Evolutionary conservation across 257 asterid species (phyloP).

Genomic region (Ajuga chamaepitys): DNA sequence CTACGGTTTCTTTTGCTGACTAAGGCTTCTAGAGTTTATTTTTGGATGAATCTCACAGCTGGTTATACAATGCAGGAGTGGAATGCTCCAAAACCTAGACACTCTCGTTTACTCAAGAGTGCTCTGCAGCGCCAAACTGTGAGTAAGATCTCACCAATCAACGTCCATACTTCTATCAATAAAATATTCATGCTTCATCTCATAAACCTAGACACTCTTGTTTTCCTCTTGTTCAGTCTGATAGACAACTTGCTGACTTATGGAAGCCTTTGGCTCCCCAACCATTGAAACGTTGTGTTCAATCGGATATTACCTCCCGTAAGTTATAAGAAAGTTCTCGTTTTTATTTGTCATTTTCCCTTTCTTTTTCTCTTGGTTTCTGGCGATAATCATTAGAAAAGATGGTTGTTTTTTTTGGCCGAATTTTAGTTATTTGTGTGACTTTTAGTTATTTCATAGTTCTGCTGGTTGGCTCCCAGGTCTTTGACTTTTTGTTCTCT

Average conservation of each 20-base stretch:
- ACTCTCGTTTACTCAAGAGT: slow-evolving; percentile 68
- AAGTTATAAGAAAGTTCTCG: slow-evolving; percentile 31
- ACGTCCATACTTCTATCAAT: neutral
- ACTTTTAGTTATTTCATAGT: too few relatives aligned
- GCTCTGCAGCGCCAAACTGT: slow-evolving; percentile 74
- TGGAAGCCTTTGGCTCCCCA: slow-evolving; percentile 76
- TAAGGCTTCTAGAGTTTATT: neutral
- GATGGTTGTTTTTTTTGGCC: neutral
- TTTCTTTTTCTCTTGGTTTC: neutral
- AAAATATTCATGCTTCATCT: neutral
- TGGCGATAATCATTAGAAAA: neutral
- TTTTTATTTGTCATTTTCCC: too few relatives aligned
- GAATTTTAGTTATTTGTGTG: neutral
- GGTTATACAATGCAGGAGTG: slow-evolving; percentile 48
- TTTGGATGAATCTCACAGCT: slow-evolving; percentile 1
- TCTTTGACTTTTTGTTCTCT: neutral
- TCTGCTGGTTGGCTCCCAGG: too few relatives aligned
- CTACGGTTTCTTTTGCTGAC: too few relatives aligned
- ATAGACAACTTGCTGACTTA: slow-evolving; percentile 42
- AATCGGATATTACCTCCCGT: slow-evolving; percentile 30
- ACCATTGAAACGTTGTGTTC: slow-evolving; percentile 51
- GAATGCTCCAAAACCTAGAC: slow-evolving; percentile 88
- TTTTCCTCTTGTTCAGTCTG: slow-evolving; percentile 34
- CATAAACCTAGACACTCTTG: slow-evolving; percentile 2
- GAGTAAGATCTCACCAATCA: slow-evolving; percentile 29